Conservation (phyloP, 1,284 basidiomycete genomes). For the Puccinia brachypodii region DNA sequence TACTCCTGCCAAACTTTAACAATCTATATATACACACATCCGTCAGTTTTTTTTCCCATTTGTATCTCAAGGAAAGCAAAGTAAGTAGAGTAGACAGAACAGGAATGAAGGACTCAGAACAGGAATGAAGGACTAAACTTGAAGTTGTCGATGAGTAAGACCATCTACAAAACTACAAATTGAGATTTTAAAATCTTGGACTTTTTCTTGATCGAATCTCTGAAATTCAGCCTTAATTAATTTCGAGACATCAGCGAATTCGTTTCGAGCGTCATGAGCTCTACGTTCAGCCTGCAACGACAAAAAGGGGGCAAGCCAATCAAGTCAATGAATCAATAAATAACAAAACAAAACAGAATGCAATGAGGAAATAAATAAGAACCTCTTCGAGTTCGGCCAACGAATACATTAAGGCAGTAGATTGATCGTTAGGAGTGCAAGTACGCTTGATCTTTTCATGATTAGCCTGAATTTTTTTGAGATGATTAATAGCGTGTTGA, state of each 20-base stretch:
- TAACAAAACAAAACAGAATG: not conserved
- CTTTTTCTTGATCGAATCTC: conserved; percentile 88
- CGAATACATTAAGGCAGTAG: conserved; percentile 37
- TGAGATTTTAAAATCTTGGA: conserved; percentile 79
- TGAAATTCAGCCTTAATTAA: conserved; percentile 86
- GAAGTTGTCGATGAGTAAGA: conserved; percentile 76
- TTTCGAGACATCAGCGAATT: conserved; percentile 83
- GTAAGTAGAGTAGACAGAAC: conserved; percentile 62
- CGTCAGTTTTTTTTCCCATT: not conserved
- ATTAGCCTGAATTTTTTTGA: conserved; percentile 41
- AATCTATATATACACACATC: conserved; percentile 2
- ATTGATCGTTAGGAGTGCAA: conserved; percentile 27
- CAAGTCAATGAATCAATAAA: not conserved
- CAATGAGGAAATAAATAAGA: not conserved
- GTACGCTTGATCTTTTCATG: conserved; percentile 43
- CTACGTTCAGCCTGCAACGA: conserved; percentile 74
- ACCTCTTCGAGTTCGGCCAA: conserved; percentile 44
- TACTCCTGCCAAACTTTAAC: conserved; percentile 48
- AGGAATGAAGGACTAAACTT: conserved; percentile 60
- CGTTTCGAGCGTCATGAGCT: conserved; percentile 73
- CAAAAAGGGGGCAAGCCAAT: too few species aligned
- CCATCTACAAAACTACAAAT: conserved; percentile 76
- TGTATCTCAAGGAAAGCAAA: not conserved
- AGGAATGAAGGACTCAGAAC: not conserved
- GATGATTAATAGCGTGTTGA: conserved; percentile 32